Base-by-base conservation (phyloP, 805 yeast genomes). In the Barnettozyma wickerhamii region DNA sequence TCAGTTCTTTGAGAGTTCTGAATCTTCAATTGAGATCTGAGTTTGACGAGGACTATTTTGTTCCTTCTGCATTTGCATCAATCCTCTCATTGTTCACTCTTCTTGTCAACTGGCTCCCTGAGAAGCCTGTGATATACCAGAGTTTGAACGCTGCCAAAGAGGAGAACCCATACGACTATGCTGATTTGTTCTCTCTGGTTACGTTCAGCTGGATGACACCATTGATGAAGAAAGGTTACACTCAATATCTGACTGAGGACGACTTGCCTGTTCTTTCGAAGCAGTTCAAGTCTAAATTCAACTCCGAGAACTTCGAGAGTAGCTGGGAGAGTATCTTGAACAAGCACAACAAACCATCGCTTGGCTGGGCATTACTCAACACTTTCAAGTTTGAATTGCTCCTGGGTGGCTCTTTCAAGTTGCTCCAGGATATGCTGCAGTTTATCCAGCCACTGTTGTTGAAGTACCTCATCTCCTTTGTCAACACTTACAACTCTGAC, bases 201-300 rank as follows among this genome's bases (percentile, higher is more conserved):
- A 81, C 95, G 0, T 93, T 93, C 61, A 66, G 81, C 21, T 93
- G 99, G 98, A 87, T 93, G 95, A 79, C 90, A 9, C 81, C 79
- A 4, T 66, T 93, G 58, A 89, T 93, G 86, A 76, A 69, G 53
- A 75, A 74, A 35, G 98, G 98, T 19, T 84, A 81, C 53, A 63
- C 69, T 30, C 77, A 79, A 43, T 65, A 51, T 45, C 76, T 79
- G 54, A 63, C 60, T 48, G 63, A 75, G 55, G 65, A 67, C 4
- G 97, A 91, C 62, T 74, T 93, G 48, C 96, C 96, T 19, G 74
- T 77, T 14, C 71, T 93, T 42, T 96, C 98, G 13, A 57, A 63
- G 4, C 77, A 73, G 33, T 79, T 87, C 52, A 76, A 72, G 44
- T 70, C 96, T 10, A 65, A 68, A 13, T 60, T 61, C 34, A 70